Evolutionary conservation across 106 monocot genomes (phyloP), one percentile per base, ranked within the genome.

Genomic region (Acorus calamus): DNA sequence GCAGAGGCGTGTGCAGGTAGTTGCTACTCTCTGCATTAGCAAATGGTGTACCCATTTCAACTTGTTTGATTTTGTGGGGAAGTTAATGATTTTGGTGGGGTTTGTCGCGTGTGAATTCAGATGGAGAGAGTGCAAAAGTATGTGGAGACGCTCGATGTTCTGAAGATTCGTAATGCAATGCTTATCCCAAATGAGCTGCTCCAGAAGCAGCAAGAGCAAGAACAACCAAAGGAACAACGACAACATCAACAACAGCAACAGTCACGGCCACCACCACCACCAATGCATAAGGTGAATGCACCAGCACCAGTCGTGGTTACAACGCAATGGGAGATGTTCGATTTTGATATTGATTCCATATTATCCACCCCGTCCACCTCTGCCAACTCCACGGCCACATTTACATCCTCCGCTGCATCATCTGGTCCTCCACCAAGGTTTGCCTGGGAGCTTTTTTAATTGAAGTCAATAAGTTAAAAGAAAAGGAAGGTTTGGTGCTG

Each of bases 1-100:
- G 12, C 85, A 85, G 66, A 73, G 77, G 67, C 62, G 74, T 74
- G 49, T 74, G 50, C 94, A 90, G 90, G 90, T 96, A 28, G 55
- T 63, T 55, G 13, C 60, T 2, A 46, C 8, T 64, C 7, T 5
- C 14, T 52, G 42, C 6, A 8, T 45, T 4, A 28, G 28, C 28
- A 28, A 28, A 28, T 28, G n/a, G 28, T 28, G 28, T 28, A 1
- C 28, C 28, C 28, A 28, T 28, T 28, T 28, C 28, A 28, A 28
- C 28, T 28, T 28, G 28, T 28, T 28, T 28, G 28, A 28, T 28
- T 28, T 28, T 28, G 28, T 28, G 28, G 28, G 28, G 28, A 28
- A 28, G 28, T 28, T 28, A 28, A 28, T 28, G 28, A 28, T 28
- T 28, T 28, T 28, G 28, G 28, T 28, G 28, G 28, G 28, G 28